Base-by-base conservation (phyloP, 768 basidiomycete genomes). In the Suillus subaureus region DNA sequence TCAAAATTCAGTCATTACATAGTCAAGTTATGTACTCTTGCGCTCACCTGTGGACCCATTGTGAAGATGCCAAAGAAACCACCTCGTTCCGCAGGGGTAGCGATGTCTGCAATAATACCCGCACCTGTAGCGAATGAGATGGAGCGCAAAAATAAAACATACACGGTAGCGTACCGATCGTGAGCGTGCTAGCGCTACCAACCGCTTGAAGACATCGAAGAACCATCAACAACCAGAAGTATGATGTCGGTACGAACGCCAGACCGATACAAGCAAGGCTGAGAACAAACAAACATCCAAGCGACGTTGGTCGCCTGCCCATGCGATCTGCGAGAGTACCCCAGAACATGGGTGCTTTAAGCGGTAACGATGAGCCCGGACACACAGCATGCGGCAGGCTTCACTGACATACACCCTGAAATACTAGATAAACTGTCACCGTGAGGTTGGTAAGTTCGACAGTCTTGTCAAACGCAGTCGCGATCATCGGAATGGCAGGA, bases 31-130 rank as follows among this genome's bases (percentile, higher is more conserved):
- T 49, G 26, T 58, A 26, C 3, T 6, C 26, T 26, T 26, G 57
- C 11, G 67, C 70, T 47, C 64, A 86, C 87, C 84, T 89, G 82
- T 11, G 88, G 87, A 0, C 89, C 89, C 11, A 89, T 66, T 26
- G 79, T 83, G 73, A 86, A 91, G 7, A 89, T 61, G 3, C 91
- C 91, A 61, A 88, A 83, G 74, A 87, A 91, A 12, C 86, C 85
- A 13, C 89, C 92, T 43, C 92, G 78, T 75, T 93, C 90, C 31
- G 82, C 80, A 0, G 86, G 87, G 2, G 82, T 82, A 15, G 91
- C 84, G 26, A 94, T 88, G 72, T 94, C 92, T 1, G 86, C 85
- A 64, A 94, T 84, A 9, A 90, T 86, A 5, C 92, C 92, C 45
- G 89, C 86, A 64, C 87, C 88, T 85, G 70, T 45, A 39, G 43